Conservation (phyloP, 2,329 filamentous ascomycete species). For the Fusarium austroafricanum region DNA sequence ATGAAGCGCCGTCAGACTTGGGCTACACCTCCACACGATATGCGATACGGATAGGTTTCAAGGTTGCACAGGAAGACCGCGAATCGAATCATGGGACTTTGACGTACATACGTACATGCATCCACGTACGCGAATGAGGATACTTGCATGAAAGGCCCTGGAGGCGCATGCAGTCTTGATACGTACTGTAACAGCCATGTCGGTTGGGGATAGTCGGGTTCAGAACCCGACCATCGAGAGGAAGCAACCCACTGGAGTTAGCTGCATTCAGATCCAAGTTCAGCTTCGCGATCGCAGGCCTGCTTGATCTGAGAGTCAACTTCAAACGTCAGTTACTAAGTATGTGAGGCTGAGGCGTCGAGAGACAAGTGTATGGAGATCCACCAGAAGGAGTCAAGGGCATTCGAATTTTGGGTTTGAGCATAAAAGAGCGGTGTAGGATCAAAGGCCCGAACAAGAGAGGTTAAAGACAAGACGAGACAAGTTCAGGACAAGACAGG, state of each 20-base stretch:
- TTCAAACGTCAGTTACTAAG: constrained; percentile 17
- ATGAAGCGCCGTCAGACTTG: constrained; percentile 25
- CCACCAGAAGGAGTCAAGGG: constrained; percentile 31
- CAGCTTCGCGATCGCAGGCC: constrained; percentile 17
- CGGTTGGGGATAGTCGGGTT: constrained; percentile 34
- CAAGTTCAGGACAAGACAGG: constrained; percentile 38
- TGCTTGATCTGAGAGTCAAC: constrained; percentile 22
- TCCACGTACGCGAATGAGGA: constrained; percentile 41
- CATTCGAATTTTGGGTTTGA: constrained; percentile 37
- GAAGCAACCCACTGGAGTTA: constrained; percentile 32
- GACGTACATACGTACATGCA: constrained; percentile 37
- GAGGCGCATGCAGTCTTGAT: constrained; percentile 45
- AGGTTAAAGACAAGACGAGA: constrained; percentile 39
- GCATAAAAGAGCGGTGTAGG: constrained; percentile 46
- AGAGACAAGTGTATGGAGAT: constrained; percentile 36
- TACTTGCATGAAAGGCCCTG: constrained; percentile 43
- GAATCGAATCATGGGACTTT: constrained; percentile 36
- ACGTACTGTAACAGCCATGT: constrained; percentile 43
- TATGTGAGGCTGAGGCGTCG: constrained; percentile 16
- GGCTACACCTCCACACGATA: constrained; percentile 20
- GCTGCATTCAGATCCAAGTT: constrained; percentile 26
- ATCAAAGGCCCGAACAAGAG: constrained; percentile 33
- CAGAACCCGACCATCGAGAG: constrained; percentile 27
- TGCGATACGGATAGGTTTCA: constrained; percentile 23
- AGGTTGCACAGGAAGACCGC: constrained; percentile 36